Evolutionary conservation across 1,139 yeast genomes (phyloP).

Genomic region (Geotrichum bryndzae): DNA sequence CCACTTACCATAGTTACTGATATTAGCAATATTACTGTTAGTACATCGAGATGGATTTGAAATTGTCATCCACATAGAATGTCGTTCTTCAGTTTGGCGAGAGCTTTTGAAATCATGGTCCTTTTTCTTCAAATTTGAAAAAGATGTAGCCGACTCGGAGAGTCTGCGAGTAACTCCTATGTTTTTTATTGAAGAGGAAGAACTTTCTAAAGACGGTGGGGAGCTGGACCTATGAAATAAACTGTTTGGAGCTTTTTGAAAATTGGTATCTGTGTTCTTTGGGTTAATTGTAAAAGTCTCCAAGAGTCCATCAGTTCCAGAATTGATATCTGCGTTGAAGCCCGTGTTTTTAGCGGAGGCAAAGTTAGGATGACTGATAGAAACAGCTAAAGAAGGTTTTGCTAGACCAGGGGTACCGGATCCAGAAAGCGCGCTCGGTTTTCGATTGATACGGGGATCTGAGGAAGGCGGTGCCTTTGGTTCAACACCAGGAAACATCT

Average conservation of each 20-base stretch:
- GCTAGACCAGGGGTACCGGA: background rate
- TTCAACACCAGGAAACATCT: conserved; percentile 2
- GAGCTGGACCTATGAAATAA: background rate
- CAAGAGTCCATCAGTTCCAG: background rate
- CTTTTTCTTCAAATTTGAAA: background rate
- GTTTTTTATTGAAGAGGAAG: background rate
- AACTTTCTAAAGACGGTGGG: background rate
- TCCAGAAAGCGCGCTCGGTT: background rate
- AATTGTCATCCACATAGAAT: conserved; percentile 28
- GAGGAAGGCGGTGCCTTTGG: background rate
- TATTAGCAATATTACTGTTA: conserved; percentile 23
- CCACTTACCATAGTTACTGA: conserved; percentile 62
- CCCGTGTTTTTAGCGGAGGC: background rate
- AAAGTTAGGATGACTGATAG: background rate
- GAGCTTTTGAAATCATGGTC: background rate
- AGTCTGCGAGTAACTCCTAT: background rate
- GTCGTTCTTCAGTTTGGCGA: conserved; percentile 12
- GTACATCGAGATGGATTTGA: conserved; percentile 30
- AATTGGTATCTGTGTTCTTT: background rate
- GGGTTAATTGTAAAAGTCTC: background rate
- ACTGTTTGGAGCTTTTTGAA: background rate
- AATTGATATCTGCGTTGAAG: background rate
- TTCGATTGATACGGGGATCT: background rate
- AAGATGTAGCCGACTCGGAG: background rate
- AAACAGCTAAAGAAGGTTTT: background rate